A percentile compares a stretch with the other conserved stretches of the same genome.
Evolutionary conservation across 1,284 basidiomycete species (phyloP).

Genomic region (Irpex lacteus): DNA sequence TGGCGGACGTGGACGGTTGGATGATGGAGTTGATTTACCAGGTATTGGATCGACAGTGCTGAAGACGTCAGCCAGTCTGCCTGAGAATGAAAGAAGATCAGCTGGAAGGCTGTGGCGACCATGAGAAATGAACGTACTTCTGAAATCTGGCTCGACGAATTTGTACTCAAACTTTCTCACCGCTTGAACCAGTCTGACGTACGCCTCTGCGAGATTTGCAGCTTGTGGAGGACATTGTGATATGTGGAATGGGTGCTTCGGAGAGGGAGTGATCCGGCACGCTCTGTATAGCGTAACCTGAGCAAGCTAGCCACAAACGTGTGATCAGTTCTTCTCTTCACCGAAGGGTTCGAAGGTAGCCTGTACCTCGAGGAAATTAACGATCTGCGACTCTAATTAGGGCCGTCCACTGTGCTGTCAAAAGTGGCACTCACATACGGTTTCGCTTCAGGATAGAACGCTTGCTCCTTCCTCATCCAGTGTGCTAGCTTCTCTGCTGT

Average conservation of each 20-base stretch:
- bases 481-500: background rate
- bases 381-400: background rate
- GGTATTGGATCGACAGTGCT: background rate
- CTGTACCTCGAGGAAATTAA: background rate
- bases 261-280: background rate
- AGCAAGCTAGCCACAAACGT: background rate
- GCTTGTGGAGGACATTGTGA: background rate
- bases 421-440: background rate
- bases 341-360: background rate
- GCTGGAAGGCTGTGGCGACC: too few species aligned
- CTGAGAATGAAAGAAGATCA: background rate
- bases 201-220: background rate
- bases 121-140: background rate
- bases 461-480: background rate
- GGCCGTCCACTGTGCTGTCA: background rate
- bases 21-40: background rate
- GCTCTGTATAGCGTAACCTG: background rate
- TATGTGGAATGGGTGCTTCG: background rate
- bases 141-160: background rate
- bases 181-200: background rate
- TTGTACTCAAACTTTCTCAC: background rate
- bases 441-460: background rate
- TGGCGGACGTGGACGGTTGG: background rate
- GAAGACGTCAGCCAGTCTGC: background rate
- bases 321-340: background rate